These are phyloP conservation scores for Calocybe gangraenosa DNA, from an alignment of 768 basidiomycete genomes.

Conservation along the genomic window DNA sequence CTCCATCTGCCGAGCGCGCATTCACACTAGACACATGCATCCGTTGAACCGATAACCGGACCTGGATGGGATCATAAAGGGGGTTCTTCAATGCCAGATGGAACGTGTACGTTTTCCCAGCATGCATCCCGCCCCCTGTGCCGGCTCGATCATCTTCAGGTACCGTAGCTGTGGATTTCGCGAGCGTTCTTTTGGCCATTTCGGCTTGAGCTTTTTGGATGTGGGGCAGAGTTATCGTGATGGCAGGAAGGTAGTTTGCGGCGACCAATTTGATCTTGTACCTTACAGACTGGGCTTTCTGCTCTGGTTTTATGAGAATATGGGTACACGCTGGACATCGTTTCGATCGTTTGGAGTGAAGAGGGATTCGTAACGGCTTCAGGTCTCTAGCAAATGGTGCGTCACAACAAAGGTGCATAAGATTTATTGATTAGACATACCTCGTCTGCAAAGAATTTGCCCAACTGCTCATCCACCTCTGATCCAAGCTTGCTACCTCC, in stretches of 20 bases:
- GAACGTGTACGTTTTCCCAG: conserved; percentile 82
- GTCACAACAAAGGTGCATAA: background rate
- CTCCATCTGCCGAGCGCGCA: conserved; percentile 30
- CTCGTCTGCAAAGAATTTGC: conserved; percentile 54
- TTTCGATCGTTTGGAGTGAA: conserved; percentile 93
- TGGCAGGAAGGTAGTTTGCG: conserved; percentile 87
- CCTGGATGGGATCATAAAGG: conserved; percentile 91
- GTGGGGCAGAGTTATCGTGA: conserved; percentile 68
- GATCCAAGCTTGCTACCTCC: conserved; percentile 68
- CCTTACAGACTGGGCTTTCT: conserved; percentile 89
- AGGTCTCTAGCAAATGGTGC: conserved; percentile 54
- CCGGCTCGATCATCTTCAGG: conserved; percentile 36
- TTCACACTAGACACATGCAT: conserved; percentile 46
- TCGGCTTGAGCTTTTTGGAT: conserved; percentile 40
- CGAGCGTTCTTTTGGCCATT: conserved; percentile 35
- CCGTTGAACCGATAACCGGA: conserved; percentile 78
- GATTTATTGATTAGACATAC: conserved; percentile 35
- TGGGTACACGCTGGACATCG: conserved; percentile 93
- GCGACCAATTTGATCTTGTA: conserved; percentile 99
- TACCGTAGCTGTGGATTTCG: conserved; percentile 34
- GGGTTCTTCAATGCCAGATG: conserved; percentile 93
- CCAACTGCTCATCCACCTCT: conserved; percentile 84
- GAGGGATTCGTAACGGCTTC: conserved; percentile 83
- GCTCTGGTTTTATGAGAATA: conserved; percentile 97
- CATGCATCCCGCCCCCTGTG: conserved; percentile 45